Base-by-base conservation (phyloP, 208 protist genomes). In the Trypanosoma theileri region DNA sequence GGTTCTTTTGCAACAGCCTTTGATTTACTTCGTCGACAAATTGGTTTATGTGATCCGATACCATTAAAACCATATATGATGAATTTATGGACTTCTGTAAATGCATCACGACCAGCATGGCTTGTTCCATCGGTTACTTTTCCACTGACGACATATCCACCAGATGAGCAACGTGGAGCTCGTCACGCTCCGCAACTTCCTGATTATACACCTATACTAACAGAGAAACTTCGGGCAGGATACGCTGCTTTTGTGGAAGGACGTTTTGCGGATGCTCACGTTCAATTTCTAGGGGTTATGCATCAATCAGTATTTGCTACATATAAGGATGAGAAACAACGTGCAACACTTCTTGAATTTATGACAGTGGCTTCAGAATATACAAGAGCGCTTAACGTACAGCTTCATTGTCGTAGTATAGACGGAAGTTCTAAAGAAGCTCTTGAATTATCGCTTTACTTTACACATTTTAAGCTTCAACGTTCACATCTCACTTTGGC, bases 401-500 rank as follows among this genome's bases (percentile, higher is more conserved):
- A 98, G 80, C 75, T 96, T 24, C 71, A 82, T 22, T 73, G 94
- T 28, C 82, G 86, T 51, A 86, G 80, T 24, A 35, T 88, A n/a
- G 80, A 81, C 22, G 69, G 75, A 9, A 66, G 75, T 57, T 81
- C 75, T 4, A 60, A 58, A 17, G 77, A 93, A 53, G 70, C 82
- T 19, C 77, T 89, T 10, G 96, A 98, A 80, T 79, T 99, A n/a
- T 91, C 98, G 0, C 87, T 98, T 35, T 99, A 99, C 76, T 98
- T 99, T 67, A 99, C 98, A 24, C 93, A 99, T 88, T 99, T 96
- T 71, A 92, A 98, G 41, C 80, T 99, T 16, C 86, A 98, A 66
- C 75, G 88, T 9, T 61, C 80, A 3, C 98, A 99, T 76, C 66
- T 98, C 35, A 88, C 84, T 11, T 80, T 99, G 21, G 76, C 81